Percentiles rank a stretch among this genome's conserved stretches.
These are phyloP conservation scores for Kappamyces sp. DNA, from an alignment of 192 early-diverging fungal species.

Conservation along the genomic window DNA sequence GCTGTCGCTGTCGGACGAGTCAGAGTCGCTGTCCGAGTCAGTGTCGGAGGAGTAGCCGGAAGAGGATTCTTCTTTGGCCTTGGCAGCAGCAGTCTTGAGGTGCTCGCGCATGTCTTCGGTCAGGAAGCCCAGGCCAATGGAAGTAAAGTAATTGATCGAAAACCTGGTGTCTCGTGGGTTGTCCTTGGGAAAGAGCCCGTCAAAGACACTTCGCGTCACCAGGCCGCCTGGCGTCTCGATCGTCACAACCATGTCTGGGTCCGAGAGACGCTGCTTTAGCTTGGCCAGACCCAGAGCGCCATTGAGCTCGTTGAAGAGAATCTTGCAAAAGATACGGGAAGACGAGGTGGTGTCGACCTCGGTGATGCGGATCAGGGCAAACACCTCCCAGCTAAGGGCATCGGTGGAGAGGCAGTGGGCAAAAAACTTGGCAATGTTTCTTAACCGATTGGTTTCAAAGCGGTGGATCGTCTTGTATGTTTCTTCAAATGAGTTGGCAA, in stretches of 20 bases:
- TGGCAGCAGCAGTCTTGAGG: constrained; percentile 51
- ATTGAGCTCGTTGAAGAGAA: constrained; percentile 82
- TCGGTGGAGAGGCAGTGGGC: constrained; percentile 81
- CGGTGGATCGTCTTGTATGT: constrained; percentile 89
- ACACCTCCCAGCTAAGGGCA: constrained; percentile 75
- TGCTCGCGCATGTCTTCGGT: constrained; percentile 90
- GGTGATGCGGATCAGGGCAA: constrained; percentile 73
- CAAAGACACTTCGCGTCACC: constrained; percentile 59
- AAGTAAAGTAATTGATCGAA: constrained; percentile 97
- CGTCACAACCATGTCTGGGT: constrained; percentile 50
- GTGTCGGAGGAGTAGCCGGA: constrained; percentile 34
- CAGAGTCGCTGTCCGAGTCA: constrained; percentile 20
- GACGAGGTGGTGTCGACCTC: constrained; percentile 94
- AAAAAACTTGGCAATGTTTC: constrained; percentile 90
- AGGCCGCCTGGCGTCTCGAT: constrained; percentile 34
- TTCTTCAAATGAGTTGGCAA: constrained; percentile 70
- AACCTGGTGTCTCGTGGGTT: constrained; percentile 84
- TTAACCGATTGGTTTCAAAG: constrained; percentile 85
- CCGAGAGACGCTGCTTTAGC: constrained; percentile 63
- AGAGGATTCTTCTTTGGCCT: constrained; percentile 15
- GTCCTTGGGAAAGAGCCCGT: constrained; percentile 86
- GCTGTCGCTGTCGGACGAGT: constrained; percentile 1
- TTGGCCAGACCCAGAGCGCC: constrained; percentile 76
- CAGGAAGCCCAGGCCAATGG: constrained; percentile 84
- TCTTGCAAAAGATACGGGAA: constrained; percentile 96